These are phyloP conservation scores for Atkinsonella hypoxylon DNA, from an alignment of 2,329 filamentous ascomycete species.

Conservation along the genomic window DNA sequence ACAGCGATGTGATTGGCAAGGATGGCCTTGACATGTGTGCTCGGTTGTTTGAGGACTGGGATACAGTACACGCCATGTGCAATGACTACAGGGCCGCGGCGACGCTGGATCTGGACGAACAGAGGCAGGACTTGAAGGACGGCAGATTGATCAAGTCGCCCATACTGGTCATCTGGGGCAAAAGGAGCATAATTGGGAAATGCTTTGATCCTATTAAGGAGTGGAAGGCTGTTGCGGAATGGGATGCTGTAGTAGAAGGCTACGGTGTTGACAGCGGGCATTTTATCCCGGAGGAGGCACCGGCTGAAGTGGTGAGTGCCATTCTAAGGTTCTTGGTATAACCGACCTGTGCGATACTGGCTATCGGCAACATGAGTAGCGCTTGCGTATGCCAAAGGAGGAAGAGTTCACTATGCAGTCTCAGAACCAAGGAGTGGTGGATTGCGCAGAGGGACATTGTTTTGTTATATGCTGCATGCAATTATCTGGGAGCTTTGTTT, in stretches of 20 bases:
- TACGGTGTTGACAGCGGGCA: constrained; percentile 33
- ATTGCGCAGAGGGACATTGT: too few relatives aligned
- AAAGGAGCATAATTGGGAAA: constrained; percentile 33
- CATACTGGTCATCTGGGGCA: constrained; percentile 38
- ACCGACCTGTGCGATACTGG: too few relatives aligned
- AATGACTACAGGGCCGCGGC: constrained; percentile 44
- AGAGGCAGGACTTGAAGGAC: constrained; percentile 29
- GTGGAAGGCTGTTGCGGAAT: constrained; percentile 34
- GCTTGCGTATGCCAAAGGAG: too few relatives aligned
- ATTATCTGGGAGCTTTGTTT: too few relatives aligned
- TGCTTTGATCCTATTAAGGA: constrained; percentile 36
- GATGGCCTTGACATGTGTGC: constrained; percentile 29
- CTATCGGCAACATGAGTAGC: too few relatives aligned
- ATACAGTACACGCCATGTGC: constrained; percentile 35
- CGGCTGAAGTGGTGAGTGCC: constrained; percentile 30
- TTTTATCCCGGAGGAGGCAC: constrained; percentile 39
- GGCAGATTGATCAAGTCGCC: constrained; percentile 33
- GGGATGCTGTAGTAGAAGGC: constrained; percentile 24
- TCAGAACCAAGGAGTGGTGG: background rate
- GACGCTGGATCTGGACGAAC: constrained; percentile 38
- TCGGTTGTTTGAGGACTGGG: constrained; percentile 26
- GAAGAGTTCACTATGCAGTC: too few relatives aligned
- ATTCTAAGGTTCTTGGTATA: constrained; percentile 25
- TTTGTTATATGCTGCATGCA: too few relatives aligned
- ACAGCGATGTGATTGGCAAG: constrained; percentile 23